Conservation (phyloP, 352 stramenopile species). For the Globisporangium orthogonon region DNA sequence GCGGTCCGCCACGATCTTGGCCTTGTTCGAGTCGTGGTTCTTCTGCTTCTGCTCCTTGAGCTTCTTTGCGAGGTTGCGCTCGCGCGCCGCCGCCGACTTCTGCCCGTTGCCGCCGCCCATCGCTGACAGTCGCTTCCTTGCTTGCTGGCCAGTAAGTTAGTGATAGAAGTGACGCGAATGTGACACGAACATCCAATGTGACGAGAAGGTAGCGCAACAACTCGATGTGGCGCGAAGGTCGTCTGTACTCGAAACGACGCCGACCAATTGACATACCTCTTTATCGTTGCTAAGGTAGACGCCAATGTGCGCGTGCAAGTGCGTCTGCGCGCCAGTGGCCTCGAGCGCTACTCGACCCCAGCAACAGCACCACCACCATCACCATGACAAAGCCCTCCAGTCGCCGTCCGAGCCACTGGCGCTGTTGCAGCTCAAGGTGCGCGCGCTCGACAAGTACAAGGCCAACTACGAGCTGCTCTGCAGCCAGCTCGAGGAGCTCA, state of each 20-base stretch:
- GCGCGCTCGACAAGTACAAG: slow-evolving; percentile 63
- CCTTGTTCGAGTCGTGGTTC: slow-evolving; percentile 71
- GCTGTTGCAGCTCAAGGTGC: slow-evolving; percentile 40
- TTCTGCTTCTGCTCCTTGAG: slow-evolving; percentile 78
- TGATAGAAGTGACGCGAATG: slow-evolving; percentile 3
- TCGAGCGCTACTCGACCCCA: not conserved
- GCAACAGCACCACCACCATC: not conserved
- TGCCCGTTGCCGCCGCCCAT: slow-evolving; percentile 84
- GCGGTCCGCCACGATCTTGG: slow-evolving; percentile 76
- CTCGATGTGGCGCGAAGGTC: slow-evolving; percentile 1
- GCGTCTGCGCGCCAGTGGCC: not conserved
- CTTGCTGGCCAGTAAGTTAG: not conserved
- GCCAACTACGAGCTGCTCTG: slow-evolving; percentile 73
- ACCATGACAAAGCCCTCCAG: not conserved
- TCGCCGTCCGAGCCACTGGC: not conserved
- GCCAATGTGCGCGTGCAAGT: not conserved
- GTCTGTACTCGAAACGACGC: slow-evolving; percentile 1
- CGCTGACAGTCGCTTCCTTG: slow-evolving; percentile 1
- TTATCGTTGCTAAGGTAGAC: not conserved
- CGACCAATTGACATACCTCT: too few relatives aligned
- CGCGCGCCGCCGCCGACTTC: slow-evolving; percentile 72
- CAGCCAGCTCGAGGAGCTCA: slow-evolving; percentile 57
- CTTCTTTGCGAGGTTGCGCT: slow-evolving; percentile 84
- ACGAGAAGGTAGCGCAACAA: not conserved
- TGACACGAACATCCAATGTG: slow-evolving; percentile 1